phyloP scores from a whole-genome alignment of 2,329 filamentous ascomycete genomes.

The Beauveria rudraprayagi region DNA sequence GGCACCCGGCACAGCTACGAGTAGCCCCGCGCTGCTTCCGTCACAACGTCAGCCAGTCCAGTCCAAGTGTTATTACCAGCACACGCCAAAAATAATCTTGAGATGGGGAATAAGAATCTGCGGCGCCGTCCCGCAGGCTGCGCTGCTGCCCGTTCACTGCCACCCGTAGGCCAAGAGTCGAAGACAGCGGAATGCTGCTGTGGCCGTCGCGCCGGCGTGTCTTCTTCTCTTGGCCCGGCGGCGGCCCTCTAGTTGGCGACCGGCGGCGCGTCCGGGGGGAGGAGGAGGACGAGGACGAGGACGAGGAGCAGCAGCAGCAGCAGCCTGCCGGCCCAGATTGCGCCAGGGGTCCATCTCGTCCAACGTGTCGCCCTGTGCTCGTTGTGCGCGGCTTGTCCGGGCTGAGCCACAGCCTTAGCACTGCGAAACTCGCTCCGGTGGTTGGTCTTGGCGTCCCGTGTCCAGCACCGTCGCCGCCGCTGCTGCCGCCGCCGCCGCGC shows the following conservation, averaged over 20 bases:
- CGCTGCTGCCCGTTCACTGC: neutral
- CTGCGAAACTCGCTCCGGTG: slow-evolving; percentile 10
- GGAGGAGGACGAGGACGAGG: neutral
- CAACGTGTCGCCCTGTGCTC: slow-evolving; percentile 13
- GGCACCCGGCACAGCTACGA: neutral
- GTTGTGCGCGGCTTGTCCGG: slow-evolving; percentile 13
- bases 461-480: slow-evolving; percentile 9
- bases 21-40: neutral
- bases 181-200: slow-evolving; percentile 7
- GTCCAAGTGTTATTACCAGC: slow-evolving; percentile 1
- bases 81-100: slow-evolving; percentile 11
- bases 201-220: neutral
- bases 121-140: slow-evolving; percentile 13
- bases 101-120: slow-evolving; percentile 11
- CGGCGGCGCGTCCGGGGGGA: neutral
- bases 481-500: neutral
- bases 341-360: slow-evolving; percentile 12
- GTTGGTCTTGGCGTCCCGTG: slow-evolving; percentile 12
- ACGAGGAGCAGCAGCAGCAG: neutral
- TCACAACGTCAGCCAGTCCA: slow-evolving; percentile 4
- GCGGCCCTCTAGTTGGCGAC: slow-evolving; percentile 4
- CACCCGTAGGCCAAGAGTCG: slow-evolving; percentile 9
- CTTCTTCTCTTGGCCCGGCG: neutral
- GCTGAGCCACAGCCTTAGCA: slow-evolving; percentile 14
- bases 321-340: slow-evolving; percentile 10